Conservation (phyloP, 2,329 filamentous ascomycete genomes). For the Ceratocystiopsis brevicomis region DNA sequence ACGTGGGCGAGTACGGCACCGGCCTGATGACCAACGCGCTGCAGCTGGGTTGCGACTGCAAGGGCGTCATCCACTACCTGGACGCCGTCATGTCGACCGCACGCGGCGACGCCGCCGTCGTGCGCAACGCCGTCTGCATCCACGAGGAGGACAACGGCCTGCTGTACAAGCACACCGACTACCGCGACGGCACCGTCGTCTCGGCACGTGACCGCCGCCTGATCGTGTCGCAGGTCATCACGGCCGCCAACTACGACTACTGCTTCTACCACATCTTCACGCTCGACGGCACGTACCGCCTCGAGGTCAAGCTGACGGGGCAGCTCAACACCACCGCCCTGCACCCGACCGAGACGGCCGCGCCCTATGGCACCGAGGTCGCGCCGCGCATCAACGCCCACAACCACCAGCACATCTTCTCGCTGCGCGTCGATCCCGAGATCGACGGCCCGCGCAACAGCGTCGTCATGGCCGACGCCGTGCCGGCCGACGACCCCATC, state of each 20-base stretch:
- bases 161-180: slow-evolving; percentile 86
- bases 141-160: slow-evolving; percentile 89
- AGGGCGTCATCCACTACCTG: slow-evolving; percentile 80
- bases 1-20: slow-evolving; percentile 54
- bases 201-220: slow-evolving; percentile 76
- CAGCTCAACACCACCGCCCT: slow-evolving; percentile 84
- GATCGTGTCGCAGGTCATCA: slow-evolving; percentile 81
- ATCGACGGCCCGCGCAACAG: slow-evolving; percentile 64
- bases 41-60: slow-evolving; percentile 65
- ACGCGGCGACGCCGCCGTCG: slow-evolving; percentile 53
- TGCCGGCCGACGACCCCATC: slow-evolving; percentile 50
- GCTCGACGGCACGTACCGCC: slow-evolving; percentile 78
- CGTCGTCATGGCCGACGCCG: slow-evolving; percentile 65
- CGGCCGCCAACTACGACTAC: slow-evolving; percentile 92
- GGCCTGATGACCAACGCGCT: slow-evolving; percentile 72
- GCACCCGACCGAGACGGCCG: slow-evolving; percentile 58
- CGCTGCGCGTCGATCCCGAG: slow-evolving; percentile 69
- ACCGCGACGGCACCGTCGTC: slow-evolving; percentile 72
- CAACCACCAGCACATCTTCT: slow-evolving; percentile 93
- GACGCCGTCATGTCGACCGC: slow-evolving; percentile 71
- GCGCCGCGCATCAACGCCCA: slow-evolving; percentile 84
- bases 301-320: slow-evolving; percentile 79
- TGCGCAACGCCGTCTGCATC: slow-evolving; percentile 90
- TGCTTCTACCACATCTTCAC: slow-evolving; percentile 14
- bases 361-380: slow-evolving; percentile 82